These are phyloP conservation scores for Helianthus annuus DNA, from an alignment of 129 eudicot genomes.

Conservation along the genomic window DNA sequence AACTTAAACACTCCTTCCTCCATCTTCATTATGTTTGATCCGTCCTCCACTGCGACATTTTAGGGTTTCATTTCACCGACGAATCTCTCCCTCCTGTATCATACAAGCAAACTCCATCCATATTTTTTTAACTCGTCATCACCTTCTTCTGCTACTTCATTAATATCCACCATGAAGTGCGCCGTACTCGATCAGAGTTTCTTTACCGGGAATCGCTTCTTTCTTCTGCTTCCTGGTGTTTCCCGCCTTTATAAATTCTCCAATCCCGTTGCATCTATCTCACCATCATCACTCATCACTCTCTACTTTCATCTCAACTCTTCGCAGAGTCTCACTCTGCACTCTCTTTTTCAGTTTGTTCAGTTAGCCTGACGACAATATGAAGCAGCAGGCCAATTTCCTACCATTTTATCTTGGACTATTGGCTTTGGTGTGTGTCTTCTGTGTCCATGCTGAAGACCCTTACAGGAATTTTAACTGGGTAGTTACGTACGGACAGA, in stretches of 20 bases:
- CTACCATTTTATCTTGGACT: slow-evolving; percentile 55
- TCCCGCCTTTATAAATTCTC: slow-evolving; percentile 33
- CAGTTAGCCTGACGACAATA: slow-evolving; percentile 10
- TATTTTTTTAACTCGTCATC: slow-evolving; percentile 11
- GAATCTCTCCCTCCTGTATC: slow-evolving; percentile 35
- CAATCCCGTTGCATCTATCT: slow-evolving; percentile 22
- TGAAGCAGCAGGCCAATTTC: slow-evolving; percentile 47
- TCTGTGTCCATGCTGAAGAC: slow-evolving; percentile 67
- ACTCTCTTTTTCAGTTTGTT: too few relatives aligned
- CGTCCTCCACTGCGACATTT: slow-evolving; percentile 70
- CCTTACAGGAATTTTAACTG: slow-evolving; percentile 66
- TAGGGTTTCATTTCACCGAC: slow-evolving; percentile 69
- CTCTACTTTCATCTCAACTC: neutral
- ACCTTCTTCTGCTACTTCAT: slow-evolving; percentile 33
- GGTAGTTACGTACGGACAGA: slow-evolving; percentile 57
- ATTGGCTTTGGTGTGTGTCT: slow-evolving; percentile 48
- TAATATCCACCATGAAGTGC: slow-evolving; percentile 57
- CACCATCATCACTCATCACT: slow-evolving; percentile 17
- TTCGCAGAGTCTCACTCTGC: too few relatives aligned
- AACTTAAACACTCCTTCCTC: slow-evolving; percentile 24
- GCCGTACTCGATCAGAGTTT: slow-evolving; percentile 57
- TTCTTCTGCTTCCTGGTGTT: slow-evolving; percentile 32
- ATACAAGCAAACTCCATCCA: slow-evolving; percentile 22
- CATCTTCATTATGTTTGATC: slow-evolving; percentile 46
- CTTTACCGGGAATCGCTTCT: slow-evolving; percentile 39